Percentiles rank a stretch among this genome's conserved stretches.
These are phyloP conservation scores for Populus pruinosa DNA, from an alignment of 345 rosid species.

Conservation along the genomic window DNA sequence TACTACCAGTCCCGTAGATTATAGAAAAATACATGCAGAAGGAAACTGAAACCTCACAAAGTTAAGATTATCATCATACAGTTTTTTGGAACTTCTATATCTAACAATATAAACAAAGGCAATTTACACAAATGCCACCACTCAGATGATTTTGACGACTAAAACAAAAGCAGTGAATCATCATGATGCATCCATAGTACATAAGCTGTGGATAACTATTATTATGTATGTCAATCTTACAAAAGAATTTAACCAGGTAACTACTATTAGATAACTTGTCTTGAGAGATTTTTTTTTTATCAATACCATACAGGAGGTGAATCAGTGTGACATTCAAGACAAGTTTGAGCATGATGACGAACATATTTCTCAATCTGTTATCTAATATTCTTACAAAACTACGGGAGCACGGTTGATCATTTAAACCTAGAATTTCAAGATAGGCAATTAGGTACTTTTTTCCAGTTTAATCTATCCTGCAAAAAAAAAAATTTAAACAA, in stretches of 20 bases:
- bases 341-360: slow-evolving; percentile 1
- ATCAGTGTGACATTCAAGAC: not conserved
- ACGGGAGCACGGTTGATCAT: slow-evolving; percentile 8
- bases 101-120: not conserved
- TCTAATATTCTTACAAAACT: slow-evolving; percentile 12
- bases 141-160: not conserved
- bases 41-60: not conserved
- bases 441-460: slow-evolving; percentile 9
- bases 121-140: not conserved
- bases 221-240: not conserved
- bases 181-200: not conserved
- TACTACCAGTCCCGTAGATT: not conserved
- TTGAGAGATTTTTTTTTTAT: not conserved
- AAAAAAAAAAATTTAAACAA: slow-evolving; percentile 5
- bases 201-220: not conserved
- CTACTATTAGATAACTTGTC: no score
- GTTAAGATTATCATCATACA: not conserved
- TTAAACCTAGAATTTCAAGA: slow-evolving; percentile 23
- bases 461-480: slow-evolving; percentile 25
- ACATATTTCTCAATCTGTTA: not conserved
- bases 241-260: not conserved
- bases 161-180: not conserved
- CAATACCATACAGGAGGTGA: not conserved
- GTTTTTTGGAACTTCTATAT: not conserved
- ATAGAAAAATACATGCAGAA: not conserved